Conservation (phyloP, 257 asterid genomes). For the Oldenlandia corymbosa region DNA sequence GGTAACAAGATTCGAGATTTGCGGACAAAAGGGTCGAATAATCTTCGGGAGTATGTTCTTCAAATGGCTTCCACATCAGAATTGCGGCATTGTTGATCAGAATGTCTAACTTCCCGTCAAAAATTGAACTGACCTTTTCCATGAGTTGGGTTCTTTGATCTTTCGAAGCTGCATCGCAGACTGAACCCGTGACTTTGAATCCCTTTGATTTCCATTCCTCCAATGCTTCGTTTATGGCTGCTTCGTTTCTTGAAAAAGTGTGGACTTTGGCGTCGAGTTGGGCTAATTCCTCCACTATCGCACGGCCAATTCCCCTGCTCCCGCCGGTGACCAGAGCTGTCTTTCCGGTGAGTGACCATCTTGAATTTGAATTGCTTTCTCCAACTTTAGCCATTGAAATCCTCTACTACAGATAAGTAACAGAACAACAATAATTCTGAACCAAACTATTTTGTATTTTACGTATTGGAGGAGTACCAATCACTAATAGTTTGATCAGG, state of each 20-base stretch:
- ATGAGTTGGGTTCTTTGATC: not conserved
- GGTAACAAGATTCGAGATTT: conserved; percentile 10
- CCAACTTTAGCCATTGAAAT: conserved; percentile 1
- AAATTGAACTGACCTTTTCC: not conserved
- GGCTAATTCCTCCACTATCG: conserved; percentile 6
- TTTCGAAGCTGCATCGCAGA: not conserved
- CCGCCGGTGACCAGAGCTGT: conserved; percentile 19
- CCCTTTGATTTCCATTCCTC: conserved; percentile 5
- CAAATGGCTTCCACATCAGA: not conserved
- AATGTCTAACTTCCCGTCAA: conserved; percentile 5
- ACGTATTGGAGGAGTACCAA: too few relatives aligned
- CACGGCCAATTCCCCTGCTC: conserved; percentile 13
- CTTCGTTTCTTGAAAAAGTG: conserved; percentile 12
- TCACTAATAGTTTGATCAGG: too few relatives aligned
- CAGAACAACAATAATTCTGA: too few relatives aligned
- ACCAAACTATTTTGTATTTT: too few relatives aligned
- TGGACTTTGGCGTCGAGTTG: conserved; percentile 2
- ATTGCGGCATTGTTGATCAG: conserved; percentile 7
- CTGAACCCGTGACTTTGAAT: conserved; percentile 6
- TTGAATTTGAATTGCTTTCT: conserved; percentile 1
- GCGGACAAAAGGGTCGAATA: conserved; percentile 3
- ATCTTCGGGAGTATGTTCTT: not conserved
- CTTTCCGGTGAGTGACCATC: conserved; percentile 15
- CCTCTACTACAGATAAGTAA: too few relatives aligned
- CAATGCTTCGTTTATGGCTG: not conserved